A percentile compares a stretch with the other conserved stretches of the same genome.
These are phyloP conservation scores for Ceraceosorus guamensis DNA, from an alignment of 1,284 basidiomycete species.

Conservation along the genomic window DNA sequence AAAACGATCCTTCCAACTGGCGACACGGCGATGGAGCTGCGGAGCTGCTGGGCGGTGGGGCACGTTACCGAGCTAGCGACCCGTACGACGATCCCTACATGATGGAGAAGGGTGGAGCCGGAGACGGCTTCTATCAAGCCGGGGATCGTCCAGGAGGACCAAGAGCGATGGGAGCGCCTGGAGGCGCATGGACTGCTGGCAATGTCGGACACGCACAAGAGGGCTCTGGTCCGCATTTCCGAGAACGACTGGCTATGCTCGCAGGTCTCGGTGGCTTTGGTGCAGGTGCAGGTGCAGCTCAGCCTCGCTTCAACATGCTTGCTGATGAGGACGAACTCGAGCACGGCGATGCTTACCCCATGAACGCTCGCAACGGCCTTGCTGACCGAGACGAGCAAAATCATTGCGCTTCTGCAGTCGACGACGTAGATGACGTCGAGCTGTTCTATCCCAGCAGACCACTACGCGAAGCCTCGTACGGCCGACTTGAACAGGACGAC, in stretches of 20 bases:
- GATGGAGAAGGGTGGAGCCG: constrained; percentile 21
- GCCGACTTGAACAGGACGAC: neutral
- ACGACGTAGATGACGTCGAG: constrained; percentile 3
- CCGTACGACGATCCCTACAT: constrained; percentile 17
- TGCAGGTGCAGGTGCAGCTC: constrained; percentile 5
- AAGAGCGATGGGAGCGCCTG: neutral
- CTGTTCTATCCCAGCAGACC: neutral
- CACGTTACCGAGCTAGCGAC: constrained; percentile 6
- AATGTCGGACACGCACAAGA: constrained; percentile 39
- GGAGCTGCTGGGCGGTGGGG: constrained; percentile 18
- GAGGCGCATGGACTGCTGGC: constrained; percentile 17
- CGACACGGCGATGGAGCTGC: constrained; percentile 22
- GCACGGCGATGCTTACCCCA: neutral
- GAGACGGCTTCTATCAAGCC: neutral
- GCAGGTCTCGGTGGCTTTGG: constrained; percentile 22
- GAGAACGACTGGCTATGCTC: constrained; percentile 31
- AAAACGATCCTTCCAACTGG: constrained; percentile 17
- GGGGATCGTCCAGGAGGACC: constrained; percentile 4
- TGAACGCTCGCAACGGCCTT: constrained; percentile 4
- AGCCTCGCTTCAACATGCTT: constrained; percentile 41
- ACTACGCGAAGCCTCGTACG: neutral
- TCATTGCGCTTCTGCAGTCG: neutral
- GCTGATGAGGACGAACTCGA: constrained; percentile 29
- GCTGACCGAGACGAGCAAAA: constrained; percentile 1
- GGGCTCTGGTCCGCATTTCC: constrained; percentile 33